Percentiles rank a stretch among this genome's conserved stretches.
These are phyloP conservation scores for Cornus controversa DNA, from an alignment of 148 eudicot genomes.

Conservation along the genomic window DNA sequence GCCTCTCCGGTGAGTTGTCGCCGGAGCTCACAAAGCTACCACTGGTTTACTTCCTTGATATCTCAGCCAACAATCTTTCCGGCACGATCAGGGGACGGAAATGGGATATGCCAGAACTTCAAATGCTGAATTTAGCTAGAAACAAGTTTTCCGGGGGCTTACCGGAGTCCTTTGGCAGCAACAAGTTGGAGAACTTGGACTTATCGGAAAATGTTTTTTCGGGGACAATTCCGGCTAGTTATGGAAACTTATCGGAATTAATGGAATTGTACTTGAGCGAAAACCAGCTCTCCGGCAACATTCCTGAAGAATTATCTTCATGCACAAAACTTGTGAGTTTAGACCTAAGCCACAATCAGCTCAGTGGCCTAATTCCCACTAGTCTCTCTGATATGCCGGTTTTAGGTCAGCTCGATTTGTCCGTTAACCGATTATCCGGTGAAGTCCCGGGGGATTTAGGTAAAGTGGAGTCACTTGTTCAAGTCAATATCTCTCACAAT, in stretches of 20 bases:
- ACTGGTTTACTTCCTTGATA: slow-evolving; percentile 64
- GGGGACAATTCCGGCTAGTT: slow-evolving; percentile 45
- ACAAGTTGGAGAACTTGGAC: slow-evolving; percentile 65
- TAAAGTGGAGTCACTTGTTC: slow-evolving; percentile 53
- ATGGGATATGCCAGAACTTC: slow-evolving; percentile 74
- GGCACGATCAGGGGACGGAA: slow-evolving; percentile 36
- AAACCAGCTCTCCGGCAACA: slow-evolving; percentile 51
- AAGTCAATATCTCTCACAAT: slow-evolving; percentile 71
- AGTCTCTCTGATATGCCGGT: slow-evolving; percentile 65
- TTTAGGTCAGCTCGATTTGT: slow-evolving; percentile 75
- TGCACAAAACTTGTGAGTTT: slow-evolving; percentile 68
- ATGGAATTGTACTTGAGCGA: slow-evolving; percentile 42
- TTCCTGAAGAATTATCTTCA: slow-evolving; percentile 53
- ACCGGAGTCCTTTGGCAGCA: slow-evolving; percentile 54
- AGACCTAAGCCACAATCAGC: slow-evolving; percentile 66
- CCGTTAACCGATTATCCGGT: slow-evolving; percentile 61
- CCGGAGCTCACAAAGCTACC: slow-evolving; percentile 50
- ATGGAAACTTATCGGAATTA: slow-evolving; percentile 46
- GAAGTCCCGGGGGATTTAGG: slow-evolving; percentile 62
- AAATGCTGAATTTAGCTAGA: slow-evolving; percentile 71
- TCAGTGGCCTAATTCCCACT: slow-evolving; percentile 56
- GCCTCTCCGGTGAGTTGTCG: slow-evolving; percentile 53
- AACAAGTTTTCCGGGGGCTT: slow-evolving; percentile 55
- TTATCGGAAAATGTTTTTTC: slow-evolving; percentile 61
- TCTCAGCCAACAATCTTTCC: slow-evolving; percentile 53